Evolutionary conservation across 768 basidiomycete genomes (phyloP).

Genomic region (Punctularia strigosozonata): DNA sequence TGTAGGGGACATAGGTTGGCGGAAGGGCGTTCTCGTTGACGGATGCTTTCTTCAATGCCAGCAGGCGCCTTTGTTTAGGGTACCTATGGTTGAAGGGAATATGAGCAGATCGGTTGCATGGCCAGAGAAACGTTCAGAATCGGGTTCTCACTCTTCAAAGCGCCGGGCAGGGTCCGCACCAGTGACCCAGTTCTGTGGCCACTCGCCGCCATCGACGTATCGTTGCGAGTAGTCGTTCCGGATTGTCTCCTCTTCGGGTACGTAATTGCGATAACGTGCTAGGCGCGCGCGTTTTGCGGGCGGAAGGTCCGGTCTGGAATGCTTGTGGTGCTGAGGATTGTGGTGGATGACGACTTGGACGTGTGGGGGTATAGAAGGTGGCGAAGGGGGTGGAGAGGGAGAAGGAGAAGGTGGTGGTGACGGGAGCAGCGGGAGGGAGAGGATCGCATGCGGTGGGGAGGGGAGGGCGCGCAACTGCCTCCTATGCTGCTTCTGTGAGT

Average conservation of each 20-base stretch:
- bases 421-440: slow-evolving; percentile 46
- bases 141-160: slow-evolving; percentile 82
- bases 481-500: slow-evolving; percentile 43
- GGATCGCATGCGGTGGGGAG: slow-evolving; percentile 42
- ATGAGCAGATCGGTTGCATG: slow-evolving; percentile 1
- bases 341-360: no score
- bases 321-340: slow-evolving; percentile 27
- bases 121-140: background rate
- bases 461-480: slow-evolving; percentile 42
- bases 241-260: slow-evolving; percentile 92
- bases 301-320: slow-evolving; percentile 39
- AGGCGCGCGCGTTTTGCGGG: slow-evolving; percentile 67
- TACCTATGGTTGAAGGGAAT: slow-evolving; percentile 43
- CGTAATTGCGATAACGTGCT: slow-evolving; percentile 66
- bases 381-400: slow-evolving; percentile 38
- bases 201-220: slow-evolving; percentile 85
- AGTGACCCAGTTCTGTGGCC: slow-evolving; percentile 89
- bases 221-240: slow-evolving; percentile 89
- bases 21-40: slow-evolving; percentile 61
- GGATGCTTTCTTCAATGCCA: slow-evolving; percentile 71
- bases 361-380: slow-evolving; percentile 20
- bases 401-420: slow-evolving; percentile 41
- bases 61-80: slow-evolving; percentile 82
- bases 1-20: slow-evolving; percentile 59
- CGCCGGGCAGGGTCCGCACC: slow-evolving; percentile 81